Base-by-base conservation (phyloP, 1,284 basidiomycete genomes). In the Marasmius tenuissimus region DNA sequence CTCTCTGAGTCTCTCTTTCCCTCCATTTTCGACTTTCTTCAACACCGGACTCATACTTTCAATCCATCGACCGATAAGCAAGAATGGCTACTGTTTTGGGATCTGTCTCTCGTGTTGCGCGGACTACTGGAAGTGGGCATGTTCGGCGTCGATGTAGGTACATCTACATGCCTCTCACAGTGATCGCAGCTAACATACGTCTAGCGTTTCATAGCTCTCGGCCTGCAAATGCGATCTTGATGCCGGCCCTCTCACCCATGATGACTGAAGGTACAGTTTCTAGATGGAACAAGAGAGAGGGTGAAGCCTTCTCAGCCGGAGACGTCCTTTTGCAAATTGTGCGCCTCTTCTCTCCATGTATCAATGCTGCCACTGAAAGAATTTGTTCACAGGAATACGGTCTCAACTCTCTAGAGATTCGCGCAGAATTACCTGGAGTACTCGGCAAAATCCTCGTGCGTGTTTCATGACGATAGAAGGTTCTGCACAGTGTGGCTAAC, bases 201-300 rank as follows among this genome's bases (percentile, higher is more conserved):
- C 8, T 39, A 63, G 62, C 62, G 5, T 63, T 63, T 48, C 62
- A 63, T 51, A 55, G 49, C 4, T 58, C 59, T 33, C 55, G 56
- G 37, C 39, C 62, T 34, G 57, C 56, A 18, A 54, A 63, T 51
- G 62, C 76, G 12, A 80, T 81, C 49, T 71, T 78, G 69, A 82
- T 81, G 78, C 79, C 80, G 51, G 77, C 76, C 14, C 75, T 81
- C 74, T 79, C 77, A 4, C 78, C 78, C n/a, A 73, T 79, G 50
- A 79, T 78, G 75, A 78, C 75, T 14, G 76, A 77, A 62, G 78
- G 78, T 18, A 78, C 74, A 6, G 76, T 81, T 48, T 75, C 74
- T 8, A 68, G 68, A 7, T 80, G 79, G 78, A 78, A 72, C 58
- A 78, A 78, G 69, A 77, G 74, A 65, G 77, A 80, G 66, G 79